Evolutionary conservation across 2,329 filamentous ascomycete genomes (phyloP).

Genomic region (Clarireedia homoeocarpa): DNA sequence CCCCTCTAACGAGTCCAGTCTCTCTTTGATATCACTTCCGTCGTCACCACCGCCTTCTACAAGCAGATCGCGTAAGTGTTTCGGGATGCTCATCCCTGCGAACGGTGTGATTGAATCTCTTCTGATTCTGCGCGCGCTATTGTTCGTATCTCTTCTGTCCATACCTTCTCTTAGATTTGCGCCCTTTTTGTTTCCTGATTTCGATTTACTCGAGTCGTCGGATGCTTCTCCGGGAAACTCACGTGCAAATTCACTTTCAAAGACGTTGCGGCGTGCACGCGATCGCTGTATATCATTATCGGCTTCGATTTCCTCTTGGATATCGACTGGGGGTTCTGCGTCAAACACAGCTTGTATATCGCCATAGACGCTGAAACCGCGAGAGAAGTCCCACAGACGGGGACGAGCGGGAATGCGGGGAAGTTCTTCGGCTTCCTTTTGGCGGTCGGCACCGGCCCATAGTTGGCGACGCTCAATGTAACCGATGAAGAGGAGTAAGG

Average conservation of each 20-base stretch:
- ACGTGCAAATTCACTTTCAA: conserved; percentile 17
- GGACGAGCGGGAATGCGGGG: conserved; percentile 14
- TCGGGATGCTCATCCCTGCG: conserved; percentile 15
- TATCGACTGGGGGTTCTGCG: conserved; percentile 20
- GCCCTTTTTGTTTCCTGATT: background rate
- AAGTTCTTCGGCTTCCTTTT: conserved; percentile 20
- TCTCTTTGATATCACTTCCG: conserved; percentile 11
- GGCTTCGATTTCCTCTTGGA: conserved; percentile 19
- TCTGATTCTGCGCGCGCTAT: conserved; percentile 6
- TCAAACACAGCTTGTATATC: conserved; percentile 30
- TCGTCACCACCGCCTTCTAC: conserved; percentile 18
- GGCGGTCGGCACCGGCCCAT: conserved; percentile 38
- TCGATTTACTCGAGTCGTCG: background rate
- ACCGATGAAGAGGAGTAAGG: conserved; percentile 64
- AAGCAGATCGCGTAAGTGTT: conserved; percentile 18
- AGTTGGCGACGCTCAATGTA: conserved; percentile 62
- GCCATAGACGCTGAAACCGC: conserved; percentile 26
- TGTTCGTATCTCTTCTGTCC: background rate
- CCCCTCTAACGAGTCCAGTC: conserved; percentile 23
- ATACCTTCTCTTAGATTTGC: background rate
- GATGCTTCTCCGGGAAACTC: conserved; percentile 3
- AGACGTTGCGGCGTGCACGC: background rate
- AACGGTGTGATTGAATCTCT: conserved; percentile 26
- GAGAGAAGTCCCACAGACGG: conserved; percentile 23
- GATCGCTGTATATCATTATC: conserved; percentile 11